Evolutionary conservation across 163 green algal genomes (phyloP).

Genomic region (Botryococcus braunii): DNA sequence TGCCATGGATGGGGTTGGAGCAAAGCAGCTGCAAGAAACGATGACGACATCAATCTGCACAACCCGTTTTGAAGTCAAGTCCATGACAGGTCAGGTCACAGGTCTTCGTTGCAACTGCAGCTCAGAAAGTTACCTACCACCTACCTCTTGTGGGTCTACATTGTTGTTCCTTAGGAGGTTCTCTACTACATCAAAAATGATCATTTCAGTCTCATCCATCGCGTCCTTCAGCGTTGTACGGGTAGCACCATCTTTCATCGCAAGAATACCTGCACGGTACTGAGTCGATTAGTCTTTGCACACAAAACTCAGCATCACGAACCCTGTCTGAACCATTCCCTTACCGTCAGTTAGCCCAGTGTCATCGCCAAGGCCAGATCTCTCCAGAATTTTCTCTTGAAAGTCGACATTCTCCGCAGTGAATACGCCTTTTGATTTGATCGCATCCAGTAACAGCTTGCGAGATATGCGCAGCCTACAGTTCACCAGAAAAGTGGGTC

Average conservation of each 20-base stretch:
- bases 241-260: constrained; percentile 8
- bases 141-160: constrained; percentile 12
- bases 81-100: no score
- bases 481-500: neutral
- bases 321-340: no score
- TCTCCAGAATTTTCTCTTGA: constrained; percentile 31
- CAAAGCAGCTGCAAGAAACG: constrained; percentile 19
- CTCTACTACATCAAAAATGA: constrained; percentile 74
- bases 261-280: constrained; percentile 4
- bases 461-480: constrained; percentile 1
- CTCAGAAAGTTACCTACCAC: no score
- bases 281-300: neutral
- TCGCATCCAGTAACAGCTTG: constrained; percentile 5
- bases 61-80: no score
- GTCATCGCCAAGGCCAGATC: constrained; percentile 14
- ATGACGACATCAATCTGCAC: constrained; percentile 23
- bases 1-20: constrained; percentile 30
- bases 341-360: constrained; percentile 54
- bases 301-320: neutral
- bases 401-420: constrained; percentile 41
- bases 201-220: constrained; percentile 73
- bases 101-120: no score
- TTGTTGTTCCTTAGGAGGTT: constrained; percentile 47
- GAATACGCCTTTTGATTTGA: constrained; percentile 18
- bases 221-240: constrained; percentile 36